phyloP scores from a whole-genome alignment of 2,329 filamentous ascomycete species.

The Aspergillus ibericus region DNA sequence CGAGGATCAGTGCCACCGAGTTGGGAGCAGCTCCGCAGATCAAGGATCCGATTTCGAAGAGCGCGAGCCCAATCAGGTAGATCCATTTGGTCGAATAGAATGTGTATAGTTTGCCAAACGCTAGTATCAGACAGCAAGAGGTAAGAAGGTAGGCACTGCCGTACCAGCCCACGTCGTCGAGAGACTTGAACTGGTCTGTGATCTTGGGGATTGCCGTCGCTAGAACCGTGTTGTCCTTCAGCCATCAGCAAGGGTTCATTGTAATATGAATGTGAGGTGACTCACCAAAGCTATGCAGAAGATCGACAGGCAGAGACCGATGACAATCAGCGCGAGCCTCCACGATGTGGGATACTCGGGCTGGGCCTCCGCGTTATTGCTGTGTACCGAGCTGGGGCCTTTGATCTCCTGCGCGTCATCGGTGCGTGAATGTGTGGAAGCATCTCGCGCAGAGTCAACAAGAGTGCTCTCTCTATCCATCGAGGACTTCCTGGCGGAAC shows the following conservation, averaged over 20 bases:
- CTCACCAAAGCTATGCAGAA: conserved; percentile 13
- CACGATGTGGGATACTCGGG: conserved; percentile 7
- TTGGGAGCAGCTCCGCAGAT: conserved; percentile 41
- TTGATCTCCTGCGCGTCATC: conserved; percentile 16
- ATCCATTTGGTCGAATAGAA: conserved; percentile 47
- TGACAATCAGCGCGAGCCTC: conserved; percentile 7
- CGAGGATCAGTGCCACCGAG: conserved; percentile 41
- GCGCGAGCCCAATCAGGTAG: conserved; percentile 38
- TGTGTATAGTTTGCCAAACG: conserved; percentile 47
- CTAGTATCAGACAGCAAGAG: conserved; percentile 42
- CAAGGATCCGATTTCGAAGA: conserved; percentile 47
- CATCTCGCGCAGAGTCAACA: conserved; percentile 12
- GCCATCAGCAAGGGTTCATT: neutral
- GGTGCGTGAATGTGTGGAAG: neutral
- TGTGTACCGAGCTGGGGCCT: neutral
- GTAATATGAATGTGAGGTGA: neutral
- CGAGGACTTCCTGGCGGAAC: conserved; percentile 2
- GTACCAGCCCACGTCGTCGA: conserved; percentile 52
- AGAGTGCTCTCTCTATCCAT: conserved; percentile 27
- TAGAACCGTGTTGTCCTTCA: conserved; percentile 46
- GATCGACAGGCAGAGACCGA: conserved; percentile 5
- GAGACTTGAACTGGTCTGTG: conserved; percentile 49
- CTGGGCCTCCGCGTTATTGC: neutral
- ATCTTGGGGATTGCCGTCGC: conserved; percentile 51
- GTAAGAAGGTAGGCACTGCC: conserved; percentile 48